These are phyloP conservation scores for Mucor piriformis DNA, from an alignment of 371 early-diverging fungal genomes.

Conservation along the genomic window DNA sequence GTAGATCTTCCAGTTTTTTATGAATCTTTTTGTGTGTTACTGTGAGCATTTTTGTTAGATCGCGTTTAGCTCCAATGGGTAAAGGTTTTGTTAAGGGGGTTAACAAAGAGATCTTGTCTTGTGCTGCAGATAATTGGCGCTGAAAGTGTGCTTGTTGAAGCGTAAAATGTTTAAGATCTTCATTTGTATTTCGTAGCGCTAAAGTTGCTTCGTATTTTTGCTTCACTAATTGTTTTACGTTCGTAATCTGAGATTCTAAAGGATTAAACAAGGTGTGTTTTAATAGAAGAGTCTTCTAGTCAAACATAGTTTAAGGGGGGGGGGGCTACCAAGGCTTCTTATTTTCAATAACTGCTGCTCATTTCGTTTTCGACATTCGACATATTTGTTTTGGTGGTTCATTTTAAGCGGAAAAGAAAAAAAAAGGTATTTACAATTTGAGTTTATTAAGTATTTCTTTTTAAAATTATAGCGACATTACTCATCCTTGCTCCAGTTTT, in stretches of 20 bases:
- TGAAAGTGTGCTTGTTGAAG: not conserved
- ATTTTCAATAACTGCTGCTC: conserved; percentile 9
- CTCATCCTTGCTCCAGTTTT: conserved; percentile 43
- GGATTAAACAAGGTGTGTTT: not conserved
- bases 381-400: conserved; percentile 1
- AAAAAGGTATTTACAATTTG: not conserved
- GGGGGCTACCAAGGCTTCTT: conserved; percentile 19
- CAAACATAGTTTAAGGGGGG: not conserved
- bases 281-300: conserved; percentile 1
- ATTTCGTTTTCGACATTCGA: conserved; percentile 11
- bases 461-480: conserved; percentile 1
- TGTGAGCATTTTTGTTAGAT: conserved; percentile 10
- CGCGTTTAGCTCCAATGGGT: conserved; percentile 1
- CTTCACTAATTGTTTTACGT: too few species aligned
- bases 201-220: too few species aligned
- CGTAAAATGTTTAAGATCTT: not conserved
- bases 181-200: too few species aligned
- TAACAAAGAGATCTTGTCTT: not conserved
- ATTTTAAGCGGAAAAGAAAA: not conserved
- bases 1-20: conserved; percentile 9
- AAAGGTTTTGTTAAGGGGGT: not conserved
- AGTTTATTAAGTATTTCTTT: not conserved
- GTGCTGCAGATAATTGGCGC: not conserved
- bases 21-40: conserved; percentile 11
- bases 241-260: too few species aligned